Evolutionary conservation across 2,329 filamentous ascomycete species (phyloP).

Genomic region (Pezicula neosporulosa): DNA sequence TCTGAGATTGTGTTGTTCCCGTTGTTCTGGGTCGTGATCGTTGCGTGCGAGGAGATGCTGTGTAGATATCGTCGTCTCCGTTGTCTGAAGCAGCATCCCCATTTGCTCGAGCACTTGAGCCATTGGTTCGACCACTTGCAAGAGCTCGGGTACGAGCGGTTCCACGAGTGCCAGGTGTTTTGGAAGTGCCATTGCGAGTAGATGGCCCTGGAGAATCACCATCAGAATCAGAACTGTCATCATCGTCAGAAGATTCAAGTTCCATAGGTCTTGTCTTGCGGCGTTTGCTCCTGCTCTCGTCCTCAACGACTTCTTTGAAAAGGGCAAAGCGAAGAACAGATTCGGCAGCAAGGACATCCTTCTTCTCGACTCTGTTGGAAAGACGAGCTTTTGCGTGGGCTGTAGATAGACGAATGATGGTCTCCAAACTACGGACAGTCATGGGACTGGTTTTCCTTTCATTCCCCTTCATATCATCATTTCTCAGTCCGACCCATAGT

Average conservation of each 20-base stretch:
- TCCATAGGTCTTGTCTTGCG: slow-evolving; percentile 63
- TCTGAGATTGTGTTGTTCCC: slow-evolving; percentile 26
- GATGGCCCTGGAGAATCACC: slow-evolving; percentile 25
- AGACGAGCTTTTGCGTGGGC: slow-evolving; percentile 92
- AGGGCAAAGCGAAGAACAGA: slow-evolving; percentile 88
- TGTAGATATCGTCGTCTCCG: slow-evolving; percentile 34
- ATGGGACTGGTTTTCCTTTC: slow-evolving; percentile 91
- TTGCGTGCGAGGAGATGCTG: slow-evolving; percentile 24
- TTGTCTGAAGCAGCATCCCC: slow-evolving; percentile 39
- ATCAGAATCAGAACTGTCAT: slow-evolving; percentile 54
- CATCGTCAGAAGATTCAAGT: slow-evolving; percentile 56
- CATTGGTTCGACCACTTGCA: slow-evolving; percentile 27
- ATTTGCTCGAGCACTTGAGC: slow-evolving; percentile 31
- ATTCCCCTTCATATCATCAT: slow-evolving; percentile 93
- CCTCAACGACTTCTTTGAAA: slow-evolving; percentile 89
- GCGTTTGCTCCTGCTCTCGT: slow-evolving; percentile 79
- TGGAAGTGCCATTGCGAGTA: slow-evolving; percentile 25
- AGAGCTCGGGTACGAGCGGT: slow-evolving; percentile 29
- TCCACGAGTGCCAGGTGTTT: slow-evolving; percentile 25
- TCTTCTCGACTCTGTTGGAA: slow-evolving; percentile 83
- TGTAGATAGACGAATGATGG: slow-evolving; percentile 94
- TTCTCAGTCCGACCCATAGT: slow-evolving; percentile 87
- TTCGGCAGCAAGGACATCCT: slow-evolving; percentile 84
- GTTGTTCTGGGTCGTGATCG: slow-evolving; percentile 14
- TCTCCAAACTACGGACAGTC: slow-evolving; percentile 95